A percentile compares a stretch with the other conserved stretches of the same genome.
phyloP scores from a whole-genome alignment of 2,329 filamentous ascomycete genomes.

The Pseudogymnoascus sp. region DNA sequence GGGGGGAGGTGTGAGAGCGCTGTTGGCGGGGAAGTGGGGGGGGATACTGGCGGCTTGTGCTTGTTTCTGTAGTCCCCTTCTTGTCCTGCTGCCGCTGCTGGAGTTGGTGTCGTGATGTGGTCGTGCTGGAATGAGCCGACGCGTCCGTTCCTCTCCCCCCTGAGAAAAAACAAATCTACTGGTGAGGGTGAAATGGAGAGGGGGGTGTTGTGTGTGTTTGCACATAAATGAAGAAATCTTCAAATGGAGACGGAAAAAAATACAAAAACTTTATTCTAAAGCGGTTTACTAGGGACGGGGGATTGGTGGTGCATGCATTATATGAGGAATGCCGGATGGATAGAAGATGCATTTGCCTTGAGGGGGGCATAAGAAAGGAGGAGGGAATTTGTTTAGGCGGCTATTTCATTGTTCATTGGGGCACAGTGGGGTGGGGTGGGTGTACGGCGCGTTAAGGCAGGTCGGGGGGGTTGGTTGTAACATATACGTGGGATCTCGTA shows the following conservation, averaged over 20 bases:
- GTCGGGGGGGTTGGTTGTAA: neutral
- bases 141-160: neutral
- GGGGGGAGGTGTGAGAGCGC: slow-evolving; percentile 24
- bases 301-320: neutral
- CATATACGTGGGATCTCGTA: slow-evolving; percentile 4
- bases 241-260: neutral
- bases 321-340: neutral
- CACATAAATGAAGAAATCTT: neutral
- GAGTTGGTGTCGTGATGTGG: slow-evolving; percentile 1
- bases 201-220: neutral
- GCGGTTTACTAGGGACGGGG: neutral
- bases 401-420: neutral
- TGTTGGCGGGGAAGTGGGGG: neutral
- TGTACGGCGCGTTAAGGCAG: slow-evolving; percentile 1
- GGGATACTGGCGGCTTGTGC: neutral
- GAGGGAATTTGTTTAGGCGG: neutral
- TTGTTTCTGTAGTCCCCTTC: neutral
- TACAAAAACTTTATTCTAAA: neutral
- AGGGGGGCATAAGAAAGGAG: neutral
- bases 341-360: neutral
- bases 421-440: neutral
- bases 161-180: neutral
- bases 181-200: neutral
- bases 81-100: slow-evolving; percentile 1
- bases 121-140: neutral